Evolutionary conservation across 345 rosid genomes (phyloP), one percentile per base, ranked within the genome.

Genomic region (Noccaea bulbosa): DNA sequence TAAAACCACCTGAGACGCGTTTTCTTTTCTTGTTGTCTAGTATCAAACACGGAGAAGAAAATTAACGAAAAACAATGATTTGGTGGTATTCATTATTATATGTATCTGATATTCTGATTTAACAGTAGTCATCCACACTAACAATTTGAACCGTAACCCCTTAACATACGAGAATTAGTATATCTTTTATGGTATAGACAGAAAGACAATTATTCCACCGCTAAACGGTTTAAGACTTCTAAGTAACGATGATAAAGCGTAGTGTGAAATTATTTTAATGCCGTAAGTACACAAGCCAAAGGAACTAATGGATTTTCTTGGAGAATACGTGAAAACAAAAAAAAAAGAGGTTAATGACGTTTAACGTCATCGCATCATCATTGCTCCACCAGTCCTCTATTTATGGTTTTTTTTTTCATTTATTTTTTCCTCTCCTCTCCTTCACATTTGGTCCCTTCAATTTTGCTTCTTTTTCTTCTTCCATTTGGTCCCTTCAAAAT

Each of bases 331-430:
- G 39, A 48, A 45, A 45, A 4, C 1, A 14, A 30, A 56, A 11
- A 11, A 55, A 47, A 57, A 14, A 39, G 20, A 48, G 48, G 33
- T 59, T 49, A 50, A 50, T 22, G 78, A 50, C 10, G 62, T 66
- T 74, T 41, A 66, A 74, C 67, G 77, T 73, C 72, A 73, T 73
- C 67, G 72, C 72, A 58, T 73, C 46, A 73, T 61, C 78, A 74
- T 74, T 67, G 78, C 73, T 74, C 73, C 78, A 67, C 73, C 73
- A 74, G 63, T 60, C 63, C 27, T 67, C 73, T 74, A 74, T 74
- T 67, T 67, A 67, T 67, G 67, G 69, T 60, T 15, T 45, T 33
- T 15, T 45, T 33, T 48, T 33, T 50, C 40, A 16, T 40, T 43
- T 73, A 4, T 6, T 39, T 33, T 50, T 44, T 45, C 62, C 41